These are phyloP conservation scores for Aspergillus melleus DNA, from an alignment of 2,329 filamentous ascomycete species.

Conservation along the genomic window DNA sequence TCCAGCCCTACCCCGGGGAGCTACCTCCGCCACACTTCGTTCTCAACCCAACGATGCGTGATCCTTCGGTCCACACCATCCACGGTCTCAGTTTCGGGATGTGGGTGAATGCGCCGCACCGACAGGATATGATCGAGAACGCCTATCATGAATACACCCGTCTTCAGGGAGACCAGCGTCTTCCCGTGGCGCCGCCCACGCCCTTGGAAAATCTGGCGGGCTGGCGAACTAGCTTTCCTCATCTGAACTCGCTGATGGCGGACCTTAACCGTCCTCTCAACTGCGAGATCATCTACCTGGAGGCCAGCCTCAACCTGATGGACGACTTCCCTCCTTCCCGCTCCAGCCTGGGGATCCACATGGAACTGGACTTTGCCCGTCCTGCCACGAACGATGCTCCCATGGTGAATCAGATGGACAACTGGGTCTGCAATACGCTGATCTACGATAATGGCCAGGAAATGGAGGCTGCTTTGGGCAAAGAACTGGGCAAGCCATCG, in stretches of 20 bases:
- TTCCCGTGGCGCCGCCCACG: constrained; percentile 34
- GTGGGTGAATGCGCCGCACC: constrained; percentile 44
- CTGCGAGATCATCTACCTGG: constrained; percentile 46
- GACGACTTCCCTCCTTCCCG: constrained; percentile 42
- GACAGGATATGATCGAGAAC: constrained; percentile 37
- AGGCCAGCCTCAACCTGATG: constrained; percentile 46
- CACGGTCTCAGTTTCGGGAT: constrained; percentile 46
- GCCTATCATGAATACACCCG: constrained; percentile 47
- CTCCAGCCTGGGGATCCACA: constrained; percentile 43
- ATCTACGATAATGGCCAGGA: constrained; percentile 41
- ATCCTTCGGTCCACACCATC: constrained; percentile 29
- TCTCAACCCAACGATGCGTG: constrained; percentile 35
- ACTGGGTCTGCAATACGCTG: constrained; percentile 45
- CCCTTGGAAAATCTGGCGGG: constrained; percentile 40
- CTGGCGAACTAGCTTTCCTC: constrained; percentile 45
- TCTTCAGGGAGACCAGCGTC: constrained; percentile 40
- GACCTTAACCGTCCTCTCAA: constrained; percentile 33
- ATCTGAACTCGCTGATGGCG: constrained; percentile 37
- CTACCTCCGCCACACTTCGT: constrained; percentile 36
- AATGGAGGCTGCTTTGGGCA: constrained; percentile 28
- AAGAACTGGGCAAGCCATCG: constrained; percentile 35
- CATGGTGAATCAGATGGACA: constrained; percentile 37
- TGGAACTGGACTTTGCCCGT: constrained; percentile 44
- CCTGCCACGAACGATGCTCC: constrained; percentile 33
- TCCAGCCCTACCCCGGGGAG: constrained; percentile 35